phyloP scores from a whole-genome alignment of 345 rosid genomes.

The Moricandia moricandioides region DNA sequence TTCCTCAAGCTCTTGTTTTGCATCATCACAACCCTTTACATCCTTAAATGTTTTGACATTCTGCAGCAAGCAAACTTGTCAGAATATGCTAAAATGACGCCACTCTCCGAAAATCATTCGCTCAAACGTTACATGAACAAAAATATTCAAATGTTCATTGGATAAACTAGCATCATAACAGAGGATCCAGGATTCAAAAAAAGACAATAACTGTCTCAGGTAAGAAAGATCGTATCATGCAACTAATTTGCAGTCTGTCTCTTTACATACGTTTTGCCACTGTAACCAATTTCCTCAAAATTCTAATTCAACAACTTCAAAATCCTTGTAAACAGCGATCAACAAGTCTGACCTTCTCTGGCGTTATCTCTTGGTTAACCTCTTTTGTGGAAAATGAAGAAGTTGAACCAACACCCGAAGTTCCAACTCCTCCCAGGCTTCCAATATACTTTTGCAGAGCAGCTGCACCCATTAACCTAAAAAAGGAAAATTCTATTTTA shows the following conservation, averaged over 20 bases:
- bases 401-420: conserved; percentile 96
- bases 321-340: conserved; percentile 13
- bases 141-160: not conserved
- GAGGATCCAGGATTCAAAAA: not conserved
- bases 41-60: conserved; percentile 97
- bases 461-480: conserved; percentile 92
- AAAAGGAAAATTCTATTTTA: conserved; percentile 10
- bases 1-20: conserved; percentile 98
- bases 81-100: conserved; percentile 10
- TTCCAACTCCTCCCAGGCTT: conserved; percentile 90
- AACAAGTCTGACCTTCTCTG: conserved; percentile 66
- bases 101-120: not conserved
- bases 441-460: conserved; percentile 94
- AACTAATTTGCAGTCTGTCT: conserved; percentile 6
- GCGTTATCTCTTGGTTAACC: conserved; percentile 82
- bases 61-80: conserved; percentile 47
- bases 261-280: not conserved
- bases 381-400: conserved; percentile 90
- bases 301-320: not conserved
- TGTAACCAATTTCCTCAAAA: not conserved
- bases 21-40: conserved; percentile 99
- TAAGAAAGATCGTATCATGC: conserved; percentile 13
- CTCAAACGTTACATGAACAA: not conserved
- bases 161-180: not conserved
- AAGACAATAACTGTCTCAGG: not conserved